phyloP scores from a whole-genome alignment of 805 yeast genomes.

The Metschnikowia borealis region DNA sequence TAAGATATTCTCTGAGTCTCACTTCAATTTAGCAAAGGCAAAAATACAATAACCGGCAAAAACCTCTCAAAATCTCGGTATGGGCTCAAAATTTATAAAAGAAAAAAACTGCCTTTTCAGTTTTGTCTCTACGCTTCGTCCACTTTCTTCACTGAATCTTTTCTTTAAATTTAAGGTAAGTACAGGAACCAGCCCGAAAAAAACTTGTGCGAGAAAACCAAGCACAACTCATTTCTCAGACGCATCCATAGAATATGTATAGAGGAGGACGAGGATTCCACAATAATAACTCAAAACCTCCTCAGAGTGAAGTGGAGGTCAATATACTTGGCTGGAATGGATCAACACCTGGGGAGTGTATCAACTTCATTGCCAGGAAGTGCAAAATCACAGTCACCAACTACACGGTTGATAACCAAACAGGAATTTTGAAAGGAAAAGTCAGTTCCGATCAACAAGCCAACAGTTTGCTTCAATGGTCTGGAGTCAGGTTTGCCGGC shows the following conservation, averaged over 20 bases:
- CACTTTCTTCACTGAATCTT: neutral
- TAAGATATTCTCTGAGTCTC: neutral
- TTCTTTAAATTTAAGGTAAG: neutral
- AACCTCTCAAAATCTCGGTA: neutral
- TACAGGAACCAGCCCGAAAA: conserved; percentile 3
- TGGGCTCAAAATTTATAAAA: neutral
- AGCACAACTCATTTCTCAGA: neutral
- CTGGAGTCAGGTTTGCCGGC: conserved; percentile 83
- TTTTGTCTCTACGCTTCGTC: neutral
- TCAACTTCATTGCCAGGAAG: conserved; percentile 66
- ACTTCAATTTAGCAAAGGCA: neutral
- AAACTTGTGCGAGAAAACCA: conserved; percentile 1
- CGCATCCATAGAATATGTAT: conserved; percentile 3
- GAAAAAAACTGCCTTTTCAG: neutral
- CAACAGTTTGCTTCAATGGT: conserved; percentile 52
- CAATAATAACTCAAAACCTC: conserved; percentile 5
- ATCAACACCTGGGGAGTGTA: conserved; percentile 64
- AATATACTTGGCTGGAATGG: conserved; percentile 66
- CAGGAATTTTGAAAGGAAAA: conserved; percentile 53
- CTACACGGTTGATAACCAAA: conserved; percentile 45
- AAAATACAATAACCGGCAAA: neutral
- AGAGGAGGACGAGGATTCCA: conserved; percentile 17
- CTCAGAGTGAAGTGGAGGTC: conserved; percentile 11
- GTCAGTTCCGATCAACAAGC: conserved; percentile 58
- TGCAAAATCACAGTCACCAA: conserved; percentile 53